Conservation (phyloP, 345 rosid species). For the Eucalyptus regnans region DNA sequence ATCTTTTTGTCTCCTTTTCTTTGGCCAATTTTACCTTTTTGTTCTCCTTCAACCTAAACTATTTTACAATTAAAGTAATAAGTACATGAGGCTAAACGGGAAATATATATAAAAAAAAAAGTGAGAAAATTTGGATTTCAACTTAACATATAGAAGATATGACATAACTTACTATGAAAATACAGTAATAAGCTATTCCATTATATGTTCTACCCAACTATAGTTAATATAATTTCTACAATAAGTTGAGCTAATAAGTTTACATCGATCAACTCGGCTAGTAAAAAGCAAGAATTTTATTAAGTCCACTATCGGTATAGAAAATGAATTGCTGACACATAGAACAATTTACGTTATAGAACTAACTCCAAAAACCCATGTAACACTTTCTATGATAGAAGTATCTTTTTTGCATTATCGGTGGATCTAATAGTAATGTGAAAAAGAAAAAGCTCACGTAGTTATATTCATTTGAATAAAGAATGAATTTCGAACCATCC, state of each 20-base stretch:
- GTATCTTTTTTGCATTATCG: neutral
- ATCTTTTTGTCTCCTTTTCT: neutral
- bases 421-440: neutral
- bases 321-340: neutral
- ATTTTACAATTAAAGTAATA: neutral
- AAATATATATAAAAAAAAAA: neutral
- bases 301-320: neutral
- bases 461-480: neutral
- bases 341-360: accelerated
- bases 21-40: neutral
- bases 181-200: neutral
- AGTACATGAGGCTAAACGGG: neutral
- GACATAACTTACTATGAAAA: neutral
- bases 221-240: neutral
- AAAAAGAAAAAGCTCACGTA: neutral
- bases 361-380: neutral
- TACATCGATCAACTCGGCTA: neutral
- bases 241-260: neutral
- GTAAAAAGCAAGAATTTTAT: neutral
- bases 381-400: neutral
- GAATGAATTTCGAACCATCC: neutral
- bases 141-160: neutral
- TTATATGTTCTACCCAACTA: neutral
- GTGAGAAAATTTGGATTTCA: neutral
- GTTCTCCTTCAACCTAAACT: neutral